Evolutionary conservation across 768 basidiomycete genomes (phyloP).

Genomic region (Leucocoprinus sp.): DNA sequence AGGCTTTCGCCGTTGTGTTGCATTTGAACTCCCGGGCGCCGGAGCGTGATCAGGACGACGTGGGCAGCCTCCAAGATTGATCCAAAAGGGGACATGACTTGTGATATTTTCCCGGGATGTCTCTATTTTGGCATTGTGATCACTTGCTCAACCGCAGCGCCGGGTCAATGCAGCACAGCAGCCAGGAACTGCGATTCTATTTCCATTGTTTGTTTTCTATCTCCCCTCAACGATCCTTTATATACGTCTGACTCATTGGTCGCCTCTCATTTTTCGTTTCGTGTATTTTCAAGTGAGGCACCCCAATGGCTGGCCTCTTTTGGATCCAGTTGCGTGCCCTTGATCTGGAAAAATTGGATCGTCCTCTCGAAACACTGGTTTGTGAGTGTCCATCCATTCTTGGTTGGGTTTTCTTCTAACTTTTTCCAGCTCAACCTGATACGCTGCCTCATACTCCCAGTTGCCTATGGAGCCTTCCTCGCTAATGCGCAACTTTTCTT

Average conservation of each 20-base stretch:
- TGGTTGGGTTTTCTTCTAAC: not conserved
- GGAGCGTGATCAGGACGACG: slow-evolving; percentile 8
- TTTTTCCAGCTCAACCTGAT: slow-evolving; percentile 43
- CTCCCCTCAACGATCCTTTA: not conserved
- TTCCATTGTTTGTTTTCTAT: slow-evolving; percentile 2
- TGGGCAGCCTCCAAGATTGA: not conserved
- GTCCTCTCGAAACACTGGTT: slow-evolving; percentile 57
- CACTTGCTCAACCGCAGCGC: slow-evolving; percentile 3
- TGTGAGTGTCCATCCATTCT: slow-evolving; percentile 30
- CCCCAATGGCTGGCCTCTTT: slow-evolving; percentile 33
- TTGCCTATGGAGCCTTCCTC: slow-evolving; percentile 62
- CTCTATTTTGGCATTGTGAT: not conserved
- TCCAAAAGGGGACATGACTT: slow-evolving; percentile 1
- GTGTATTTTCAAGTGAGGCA: not conserved
- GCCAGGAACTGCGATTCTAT: not conserved
- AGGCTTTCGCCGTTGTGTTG: not conserved
- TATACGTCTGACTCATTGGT: not conserved
- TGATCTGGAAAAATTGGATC: slow-evolving; percentile 73
- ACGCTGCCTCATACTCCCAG: slow-evolving; percentile 54
- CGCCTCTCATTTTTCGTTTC: not conserved
- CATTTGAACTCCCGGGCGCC: slow-evolving; percentile 1
- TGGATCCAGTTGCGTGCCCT: slow-evolving; percentile 51
- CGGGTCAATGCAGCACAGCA: slow-evolving; percentile 3
- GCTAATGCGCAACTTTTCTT: slow-evolving; percentile 57
- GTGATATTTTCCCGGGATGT: not conserved